Percentiles rank a stretch among this genome's conserved stretches.
These are phyloP conservation scores for Lophiotrema nucula DNA, from an alignment of 495 filamentous ascomycete species.

Conservation along the genomic window DNA sequence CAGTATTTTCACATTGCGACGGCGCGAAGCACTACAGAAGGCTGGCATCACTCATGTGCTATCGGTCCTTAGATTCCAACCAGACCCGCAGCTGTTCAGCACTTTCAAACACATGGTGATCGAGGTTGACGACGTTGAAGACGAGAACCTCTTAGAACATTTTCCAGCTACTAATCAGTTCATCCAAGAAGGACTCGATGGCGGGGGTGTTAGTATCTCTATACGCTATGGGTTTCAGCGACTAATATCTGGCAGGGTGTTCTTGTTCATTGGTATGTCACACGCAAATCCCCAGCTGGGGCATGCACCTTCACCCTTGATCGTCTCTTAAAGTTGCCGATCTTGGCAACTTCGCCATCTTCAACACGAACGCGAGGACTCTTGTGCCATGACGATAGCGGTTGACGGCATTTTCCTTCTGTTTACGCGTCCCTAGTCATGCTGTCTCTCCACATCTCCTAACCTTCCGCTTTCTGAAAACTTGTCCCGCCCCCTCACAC, in stretches of 20 bases:
- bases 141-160: conserved; percentile 80
- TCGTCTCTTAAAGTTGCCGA: conserved; percentile 24
- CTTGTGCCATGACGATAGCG: background rate
- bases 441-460: background rate
- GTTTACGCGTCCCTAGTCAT: background rate
- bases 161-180: conserved; percentile 75
- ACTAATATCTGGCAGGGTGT: no score
- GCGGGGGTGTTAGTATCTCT: conserved; percentile 61
- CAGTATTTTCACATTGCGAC: conserved; percentile 75
- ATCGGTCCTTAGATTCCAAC: conserved; percentile 68
- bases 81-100: conserved; percentile 54
- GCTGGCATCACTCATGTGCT: conserved; percentile 86
- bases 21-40: conserved; percentile 62
- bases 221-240: no score
- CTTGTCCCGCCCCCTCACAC: conserved; percentile 3
- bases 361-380: conserved; percentile 7
- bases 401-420: no score
- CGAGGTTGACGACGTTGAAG: conserved; percentile 82
- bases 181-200: conserved; percentile 72
- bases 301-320: conserved; percentile 31
- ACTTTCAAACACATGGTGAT: conserved; percentile 70
- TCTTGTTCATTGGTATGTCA: conserved; percentile 71
- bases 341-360: conserved; percentile 42
- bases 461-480: conserved; percentile 18
- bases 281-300: conserved; percentile 30